Evolutionary conservation across 202 grass and related monocot species (phyloP).

Genomic region (Schoenoplectus triqueter): DNA sequence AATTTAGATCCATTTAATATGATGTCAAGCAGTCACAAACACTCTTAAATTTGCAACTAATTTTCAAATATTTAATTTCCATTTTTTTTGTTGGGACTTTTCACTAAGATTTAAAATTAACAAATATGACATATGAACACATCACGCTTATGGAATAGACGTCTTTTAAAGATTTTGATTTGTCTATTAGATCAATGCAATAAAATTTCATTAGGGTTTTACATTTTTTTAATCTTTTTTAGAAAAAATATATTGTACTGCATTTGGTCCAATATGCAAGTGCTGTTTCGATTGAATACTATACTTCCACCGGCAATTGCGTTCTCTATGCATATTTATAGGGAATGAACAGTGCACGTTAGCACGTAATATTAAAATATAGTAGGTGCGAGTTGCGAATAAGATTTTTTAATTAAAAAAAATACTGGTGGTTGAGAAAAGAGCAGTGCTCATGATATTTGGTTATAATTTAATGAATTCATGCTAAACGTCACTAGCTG

Average conservation of each 20-base stretch:
- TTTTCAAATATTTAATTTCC: neutral
- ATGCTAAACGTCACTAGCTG: slow-evolving; percentile 1
- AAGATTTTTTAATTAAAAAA: neutral
- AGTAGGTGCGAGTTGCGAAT: slow-evolving; percentile 16
- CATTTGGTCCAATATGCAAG: slow-evolving; percentile 7
- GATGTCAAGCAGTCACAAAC: neutral
- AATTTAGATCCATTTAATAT: neutral
- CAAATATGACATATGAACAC: neutral
- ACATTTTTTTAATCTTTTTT: neutral
- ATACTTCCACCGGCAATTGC: neutral
- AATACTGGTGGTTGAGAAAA: slow-evolving; percentile 32
- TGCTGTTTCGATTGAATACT: neutral
- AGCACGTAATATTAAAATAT: slow-evolving; percentile 13
- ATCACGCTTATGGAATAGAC: neutral
- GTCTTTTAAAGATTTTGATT: neutral
- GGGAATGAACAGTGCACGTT: neutral
- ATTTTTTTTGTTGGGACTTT: neutral
- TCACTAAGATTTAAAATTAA: neutral
- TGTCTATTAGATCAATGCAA: neutral
- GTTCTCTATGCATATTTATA: neutral
- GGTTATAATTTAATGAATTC: slow-evolving; percentile 20
- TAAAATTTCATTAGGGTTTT: neutral
- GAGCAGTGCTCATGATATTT: slow-evolving; percentile 9
- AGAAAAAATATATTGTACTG: neutral
- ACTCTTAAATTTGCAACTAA: neutral